Evolutionary conservation across 371 early-diverging fungal species (phyloP).

Genomic region (Amoeboaphelidium occidentale): DNA sequence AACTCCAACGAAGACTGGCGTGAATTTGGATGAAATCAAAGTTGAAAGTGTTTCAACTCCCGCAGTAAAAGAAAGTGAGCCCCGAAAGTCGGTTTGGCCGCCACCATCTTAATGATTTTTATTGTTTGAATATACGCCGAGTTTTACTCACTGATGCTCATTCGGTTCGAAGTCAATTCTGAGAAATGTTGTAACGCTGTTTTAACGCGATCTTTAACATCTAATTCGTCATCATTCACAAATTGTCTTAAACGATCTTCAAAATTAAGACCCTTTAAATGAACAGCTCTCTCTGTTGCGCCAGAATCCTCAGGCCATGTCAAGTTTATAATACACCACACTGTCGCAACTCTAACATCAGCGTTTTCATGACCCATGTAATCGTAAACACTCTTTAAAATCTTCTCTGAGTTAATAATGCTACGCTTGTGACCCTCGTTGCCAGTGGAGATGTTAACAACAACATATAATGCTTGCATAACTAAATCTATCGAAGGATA

Average conservation of each 20-base stretch:
- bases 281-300: slow-evolving; percentile 13
- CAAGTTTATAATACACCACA: slow-evolving; percentile 59
- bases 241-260: slow-evolving; percentile 22
- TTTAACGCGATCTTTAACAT: slow-evolving; percentile 46
- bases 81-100: no score
- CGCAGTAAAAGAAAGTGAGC: no score
- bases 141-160: no score
- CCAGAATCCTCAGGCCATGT: slow-evolving; percentile 41
- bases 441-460: slow-evolving; percentile 49
- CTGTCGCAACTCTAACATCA: slow-evolving; percentile 38
- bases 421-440: slow-evolving; percentile 28
- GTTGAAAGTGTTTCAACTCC: no score
- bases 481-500: slow-evolving; percentile 1
- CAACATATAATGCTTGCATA: slow-evolving; percentile 29
- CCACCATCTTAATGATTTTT: no score
- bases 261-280: slow-evolving; percentile 26
- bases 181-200: slow-evolving; percentile 35
- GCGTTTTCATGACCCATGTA: slow-evolving; percentile 19
- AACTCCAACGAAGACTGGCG: no score
- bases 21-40: no score
- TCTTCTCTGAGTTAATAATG: background rate
- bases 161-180: background rate
- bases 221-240: slow-evolving; percentile 28
- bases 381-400: background rate
- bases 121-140: no score